phyloP scores from a whole-genome alignment of 805 yeast species.

The Komagataella phaffii region DNA sequence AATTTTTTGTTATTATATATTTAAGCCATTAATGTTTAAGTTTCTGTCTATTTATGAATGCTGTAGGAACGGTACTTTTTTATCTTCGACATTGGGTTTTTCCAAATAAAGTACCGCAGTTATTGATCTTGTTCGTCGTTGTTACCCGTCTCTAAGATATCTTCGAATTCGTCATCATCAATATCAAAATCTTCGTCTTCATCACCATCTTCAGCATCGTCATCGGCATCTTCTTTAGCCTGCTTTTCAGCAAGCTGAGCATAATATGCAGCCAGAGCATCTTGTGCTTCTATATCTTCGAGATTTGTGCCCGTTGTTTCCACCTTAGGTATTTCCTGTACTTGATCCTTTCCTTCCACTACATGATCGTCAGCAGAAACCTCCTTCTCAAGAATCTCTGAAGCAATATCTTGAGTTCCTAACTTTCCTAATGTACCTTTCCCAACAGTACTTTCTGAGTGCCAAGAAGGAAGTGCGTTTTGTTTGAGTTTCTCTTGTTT shows the following conservation, averaged over 20 bases:
- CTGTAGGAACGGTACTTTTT: background rate
- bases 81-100: background rate
- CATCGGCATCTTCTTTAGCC: conserved; percentile 50
- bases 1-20: background rate
- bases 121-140: background rate
- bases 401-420: conserved; percentile 33
- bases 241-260: conserved; percentile 64
- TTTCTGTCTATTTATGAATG: background rate
- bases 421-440: conserved; percentile 40
- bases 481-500: conserved; percentile 67
- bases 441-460: conserved; percentile 82
- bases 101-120: background rate
- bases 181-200: conserved; percentile 27
- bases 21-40: background rate
- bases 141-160: conserved; percentile 9
- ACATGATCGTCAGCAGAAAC: conserved; percentile 9
- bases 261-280: conserved; percentile 62
- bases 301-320: conserved; percentile 8
- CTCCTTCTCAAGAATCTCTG: conserved; percentile 10
- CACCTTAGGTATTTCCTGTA: conserved; percentile 1
- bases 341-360: conserved; percentile 3
- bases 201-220: conserved; percentile 31
- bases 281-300: conserved; percentile 58
- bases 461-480: conserved; percentile 97
- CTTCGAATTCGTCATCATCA: conserved; percentile 16